Percentiles rank a stretch among this genome's conserved stretches.
Evolutionary conservation across 441 rosid genomes (phyloP).

Genomic region (Euphorbia celastroides): DNA sequence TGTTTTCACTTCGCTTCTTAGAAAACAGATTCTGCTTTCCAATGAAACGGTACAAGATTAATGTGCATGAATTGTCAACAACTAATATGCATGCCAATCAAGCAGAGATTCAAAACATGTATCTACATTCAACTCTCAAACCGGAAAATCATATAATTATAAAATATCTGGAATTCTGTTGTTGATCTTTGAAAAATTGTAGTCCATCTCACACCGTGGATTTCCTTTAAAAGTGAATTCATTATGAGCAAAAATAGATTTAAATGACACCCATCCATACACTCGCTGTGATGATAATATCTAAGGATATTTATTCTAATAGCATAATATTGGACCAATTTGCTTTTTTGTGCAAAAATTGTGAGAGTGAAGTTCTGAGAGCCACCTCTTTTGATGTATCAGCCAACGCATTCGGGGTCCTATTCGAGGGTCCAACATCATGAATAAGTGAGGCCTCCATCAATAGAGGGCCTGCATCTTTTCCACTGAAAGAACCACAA

Average conservation of each 20-base stretch:
- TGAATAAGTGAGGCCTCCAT: slow-evolving; percentile 33
- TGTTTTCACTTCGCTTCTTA: slow-evolving; percentile 15
- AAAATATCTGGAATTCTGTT: not conserved
- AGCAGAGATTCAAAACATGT: not conserved
- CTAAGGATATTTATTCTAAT: not conserved
- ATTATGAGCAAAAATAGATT: not conserved
- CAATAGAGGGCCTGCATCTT: slow-evolving; percentile 53
- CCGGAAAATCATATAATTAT: not conserved
- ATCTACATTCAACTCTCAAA: not conserved
- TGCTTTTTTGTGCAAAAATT: not conserved
- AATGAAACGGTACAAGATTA: not conserved
- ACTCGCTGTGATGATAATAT: not conserved
- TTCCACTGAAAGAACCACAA: slow-evolving; percentile 47
- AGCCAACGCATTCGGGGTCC: slow-evolving; percentile 25
- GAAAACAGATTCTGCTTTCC: slow-evolving; percentile 31
- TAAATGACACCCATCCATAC: not conserved
- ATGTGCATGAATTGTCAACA: not conserved
- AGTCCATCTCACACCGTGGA: not conserved
- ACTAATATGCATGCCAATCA: not conserved
- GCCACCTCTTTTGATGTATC: slow-evolving; percentile 49
- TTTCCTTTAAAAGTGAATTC: not conserved
- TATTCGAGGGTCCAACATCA: slow-evolving; percentile 19
- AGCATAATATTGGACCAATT: not conserved
- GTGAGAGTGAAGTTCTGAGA: not conserved
- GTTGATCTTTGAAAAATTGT: not conserved